These are phyloP conservation scores for Backusella australiensis DNA, from an alignment of 192 early-diverging fungal species.

Conservation along the genomic window DNA sequence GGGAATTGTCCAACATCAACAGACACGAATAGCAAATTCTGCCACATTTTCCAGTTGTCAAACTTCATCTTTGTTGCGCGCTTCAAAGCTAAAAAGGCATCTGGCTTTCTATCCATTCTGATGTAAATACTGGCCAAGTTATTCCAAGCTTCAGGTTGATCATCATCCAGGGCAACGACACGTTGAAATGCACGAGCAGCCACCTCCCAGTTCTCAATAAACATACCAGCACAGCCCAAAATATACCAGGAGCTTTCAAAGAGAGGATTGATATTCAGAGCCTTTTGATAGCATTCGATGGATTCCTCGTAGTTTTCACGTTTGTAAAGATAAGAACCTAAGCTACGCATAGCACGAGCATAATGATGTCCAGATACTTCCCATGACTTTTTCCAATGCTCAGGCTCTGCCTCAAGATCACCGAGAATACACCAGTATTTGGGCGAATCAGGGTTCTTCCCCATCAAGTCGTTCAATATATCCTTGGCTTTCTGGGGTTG, in stretches of 20 bases:
- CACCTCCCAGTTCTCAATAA: conserved; percentile 69
- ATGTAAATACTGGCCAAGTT: conserved; percentile 90
- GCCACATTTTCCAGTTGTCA: conserved; percentile 92
- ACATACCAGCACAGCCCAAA: conserved; percentile 91
- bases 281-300: conserved; percentile 77
- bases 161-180: conserved; percentile 65
- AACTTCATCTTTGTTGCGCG: conserved; percentile 78
- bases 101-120: conserved; percentile 62
- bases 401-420: conserved; percentile 75
- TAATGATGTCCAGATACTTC: conserved; percentile 74
- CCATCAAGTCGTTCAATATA: conserved; percentile 62
- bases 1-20: conserved; percentile 76
- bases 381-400: conserved; percentile 88
- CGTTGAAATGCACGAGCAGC: conserved; percentile 76
- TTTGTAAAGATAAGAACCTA: conserved; percentile 82
- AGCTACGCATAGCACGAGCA: conserved; percentile 92
- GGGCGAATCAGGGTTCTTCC: conserved; percentile 64
- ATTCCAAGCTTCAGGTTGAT: conserved; percentile 96
- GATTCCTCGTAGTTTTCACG: conserved; percentile 56
- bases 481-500: conserved; percentile 86
- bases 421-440: conserved; percentile 91
- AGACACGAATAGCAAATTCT: conserved; percentile 82
- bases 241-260: conserved; percentile 98
- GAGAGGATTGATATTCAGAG: conserved; percentile 88
- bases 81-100: conserved; percentile 79